A percentile compares a stretch with the other conserved stretches of the same genome.
Evolutionary conservation across 2,329 filamentous ascomycete species (phyloP).

Genomic region (Lecanicillium sp.): DNA sequence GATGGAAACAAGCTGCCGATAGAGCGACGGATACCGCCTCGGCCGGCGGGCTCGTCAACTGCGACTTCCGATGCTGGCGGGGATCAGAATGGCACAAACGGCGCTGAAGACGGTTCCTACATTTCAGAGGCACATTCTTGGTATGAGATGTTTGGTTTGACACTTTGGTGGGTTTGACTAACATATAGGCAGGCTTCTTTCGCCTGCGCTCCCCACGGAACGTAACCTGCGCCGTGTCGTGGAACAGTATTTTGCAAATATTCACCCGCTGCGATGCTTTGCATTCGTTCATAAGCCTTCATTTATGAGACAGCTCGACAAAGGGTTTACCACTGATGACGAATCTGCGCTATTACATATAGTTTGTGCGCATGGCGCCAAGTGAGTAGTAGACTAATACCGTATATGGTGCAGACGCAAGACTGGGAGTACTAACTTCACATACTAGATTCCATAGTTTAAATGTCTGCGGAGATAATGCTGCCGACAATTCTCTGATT

Average conservation of each 20-base stretch:
- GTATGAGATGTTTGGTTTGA: conserved; percentile 9
- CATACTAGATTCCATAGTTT: conserved; percentile 26
- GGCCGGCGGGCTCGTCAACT: conserved; percentile 7
- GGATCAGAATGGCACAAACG: neutral
- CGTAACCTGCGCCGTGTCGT: conserved; percentile 27
- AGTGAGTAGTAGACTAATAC: conserved; percentile 16
- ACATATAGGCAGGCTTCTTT: conserved; percentile 28
- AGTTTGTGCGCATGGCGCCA: conserved; percentile 30
- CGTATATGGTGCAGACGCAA: neutral
- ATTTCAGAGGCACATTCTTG: conserved; percentile 11
- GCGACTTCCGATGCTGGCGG: conserved; percentile 3
- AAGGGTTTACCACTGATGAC: conserved; percentile 26
- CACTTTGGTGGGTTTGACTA: no score
- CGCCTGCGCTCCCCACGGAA: conserved; percentile 22
- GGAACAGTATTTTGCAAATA: conserved; percentile 30
- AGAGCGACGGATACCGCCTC: conserved; percentile 4
- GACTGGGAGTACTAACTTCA: conserved; percentile 7
- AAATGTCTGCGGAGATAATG: conserved; percentile 19
- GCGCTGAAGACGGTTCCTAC: neutral
- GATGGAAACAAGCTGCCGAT: no score
- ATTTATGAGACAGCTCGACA: conserved; percentile 29
- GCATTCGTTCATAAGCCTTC: conserved; percentile 32
- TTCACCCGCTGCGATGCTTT: conserved; percentile 32
- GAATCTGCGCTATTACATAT: conserved; percentile 28
- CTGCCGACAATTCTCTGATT: conserved; percentile 20